Evolutionary conservation across 176 grass and related monocot genomes (phyloP).

Genomic region (Bothriochloa decipiens): DNA sequence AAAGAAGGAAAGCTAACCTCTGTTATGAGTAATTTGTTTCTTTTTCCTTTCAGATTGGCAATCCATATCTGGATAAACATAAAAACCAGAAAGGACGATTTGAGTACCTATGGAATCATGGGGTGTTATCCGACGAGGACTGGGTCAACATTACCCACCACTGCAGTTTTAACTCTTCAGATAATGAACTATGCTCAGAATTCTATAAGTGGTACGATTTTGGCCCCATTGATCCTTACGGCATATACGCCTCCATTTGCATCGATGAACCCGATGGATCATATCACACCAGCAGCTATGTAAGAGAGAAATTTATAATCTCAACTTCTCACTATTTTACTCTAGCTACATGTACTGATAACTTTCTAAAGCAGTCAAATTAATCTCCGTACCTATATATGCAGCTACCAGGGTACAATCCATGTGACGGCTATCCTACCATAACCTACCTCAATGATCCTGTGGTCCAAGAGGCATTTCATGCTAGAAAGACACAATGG

Average conservation of each 20-base stretch:
- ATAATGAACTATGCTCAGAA: neutral
- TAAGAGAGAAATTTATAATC: slow-evolving; percentile 9
- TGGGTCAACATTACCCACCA: slow-evolving; percentile 37
- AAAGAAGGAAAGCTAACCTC: neutral
- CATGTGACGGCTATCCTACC: slow-evolving; percentile 24
- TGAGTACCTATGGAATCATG: slow-evolving; percentile 54
- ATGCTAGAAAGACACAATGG: slow-evolving; percentile 46
- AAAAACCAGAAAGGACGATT: slow-evolving; percentile 15
- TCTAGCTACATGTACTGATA: neutral
- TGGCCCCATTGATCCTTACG: slow-evolving; percentile 29
- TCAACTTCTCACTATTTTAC: neutral
- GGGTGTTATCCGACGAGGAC: slow-evolving; percentile 38
- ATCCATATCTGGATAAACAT: slow-evolving; percentile 28
- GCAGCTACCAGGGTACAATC: slow-evolving; percentile 51
- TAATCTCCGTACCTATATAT: neutral
- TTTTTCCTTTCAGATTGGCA: slow-evolving; percentile 40
- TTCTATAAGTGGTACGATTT: neutral
- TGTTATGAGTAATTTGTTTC: neutral
- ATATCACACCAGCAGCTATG: slow-evolving; percentile 33
- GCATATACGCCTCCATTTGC: slow-evolving; percentile 56
- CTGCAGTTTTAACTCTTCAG: slow-evolving; percentile 35
- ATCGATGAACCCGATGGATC: neutral
- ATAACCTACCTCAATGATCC: slow-evolving; percentile 49
- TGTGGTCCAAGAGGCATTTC: slow-evolving; percentile 55
- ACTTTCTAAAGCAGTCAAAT: neutral